phyloP scores from a whole-genome alignment of 441 rosid species.

The Populus hybrid region DNA sequence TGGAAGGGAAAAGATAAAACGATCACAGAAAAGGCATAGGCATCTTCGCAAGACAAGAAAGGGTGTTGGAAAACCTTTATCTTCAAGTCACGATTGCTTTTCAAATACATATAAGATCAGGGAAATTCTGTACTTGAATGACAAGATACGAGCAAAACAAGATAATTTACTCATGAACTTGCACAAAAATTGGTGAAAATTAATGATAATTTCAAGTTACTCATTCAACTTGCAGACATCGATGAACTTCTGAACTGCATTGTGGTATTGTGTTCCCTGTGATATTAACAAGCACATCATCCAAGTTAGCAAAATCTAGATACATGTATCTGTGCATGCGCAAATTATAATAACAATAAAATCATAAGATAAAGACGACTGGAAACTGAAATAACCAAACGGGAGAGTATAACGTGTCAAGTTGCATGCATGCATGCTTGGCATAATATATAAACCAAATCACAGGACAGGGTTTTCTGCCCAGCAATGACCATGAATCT shows the following conservation, averaged over 20 bases:
- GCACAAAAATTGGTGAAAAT: neutral
- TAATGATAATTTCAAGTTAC: slow-evolving; percentile 1
- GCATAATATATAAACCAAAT: too few relatives aligned
- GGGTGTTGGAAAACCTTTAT: neutral
- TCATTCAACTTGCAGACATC: slow-evolving; percentile 75
- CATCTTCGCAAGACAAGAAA: neutral
- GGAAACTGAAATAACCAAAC: neutral
- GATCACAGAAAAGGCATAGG: neutral
- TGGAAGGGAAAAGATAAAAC: too few relatives aligned
- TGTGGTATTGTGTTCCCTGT: slow-evolving; percentile 78
- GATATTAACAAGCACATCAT: slow-evolving; percentile 8
- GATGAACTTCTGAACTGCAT: slow-evolving; percentile 78
- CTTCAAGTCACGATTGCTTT: neutral
- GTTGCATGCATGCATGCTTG: too few relatives aligned
- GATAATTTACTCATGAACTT: neutral
- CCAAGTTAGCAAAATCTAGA: neutral
- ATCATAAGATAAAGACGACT: neutral
- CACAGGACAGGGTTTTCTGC: too few relatives aligned
- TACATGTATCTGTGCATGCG: neutral
- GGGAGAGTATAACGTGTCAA: neutral
- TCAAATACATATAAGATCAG: neutral
- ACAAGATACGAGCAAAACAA: neutral
- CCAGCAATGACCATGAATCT: too few relatives aligned
- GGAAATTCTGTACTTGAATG: neutral
- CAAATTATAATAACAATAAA: neutral